phyloP scores from a whole-genome alignment of 2,329 filamentous ascomycete genomes.

The Juglanconis sp. region DNA sequence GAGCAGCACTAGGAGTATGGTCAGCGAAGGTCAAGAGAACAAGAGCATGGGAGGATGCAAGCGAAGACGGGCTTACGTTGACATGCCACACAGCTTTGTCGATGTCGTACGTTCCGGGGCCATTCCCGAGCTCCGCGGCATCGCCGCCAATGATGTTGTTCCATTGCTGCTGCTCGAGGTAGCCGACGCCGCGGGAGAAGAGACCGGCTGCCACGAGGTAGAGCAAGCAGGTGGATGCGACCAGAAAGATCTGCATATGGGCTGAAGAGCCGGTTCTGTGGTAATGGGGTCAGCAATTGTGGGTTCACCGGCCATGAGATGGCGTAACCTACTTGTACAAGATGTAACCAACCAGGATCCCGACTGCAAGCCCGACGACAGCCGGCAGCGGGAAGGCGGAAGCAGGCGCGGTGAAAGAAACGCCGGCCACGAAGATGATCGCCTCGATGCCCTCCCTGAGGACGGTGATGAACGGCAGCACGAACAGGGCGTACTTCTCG shows the following conservation, averaged over 20 bases:
- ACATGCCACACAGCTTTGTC: conserved; percentile 66
- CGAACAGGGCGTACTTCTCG: conserved; percentile 74
- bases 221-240: conserved; percentile 75
- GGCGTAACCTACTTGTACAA: conserved; percentile 64
- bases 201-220: conserved; percentile 82
- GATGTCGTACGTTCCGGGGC: conserved; percentile 67
- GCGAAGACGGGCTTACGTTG: conserved; percentile 42
- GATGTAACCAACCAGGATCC: conserved; percentile 60
- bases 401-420: conserved; percentile 66
- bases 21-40: conserved; percentile 1
- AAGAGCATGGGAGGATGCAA: conserved; percentile 6
- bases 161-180: conserved; percentile 69
- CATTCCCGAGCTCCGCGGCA: conserved; percentile 57
- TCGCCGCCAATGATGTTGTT: conserved; percentile 44
- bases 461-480: conserved; percentile 75
- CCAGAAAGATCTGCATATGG: conserved; percentile 73
- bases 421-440: conserved; percentile 75
- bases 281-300: background rate
- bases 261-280: conserved; percentile 59
- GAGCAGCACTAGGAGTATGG: conserved; percentile 52
- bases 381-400: conserved; percentile 69
- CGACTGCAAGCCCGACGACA: conserved; percentile 62
- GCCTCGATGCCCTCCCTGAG: conserved; percentile 74
- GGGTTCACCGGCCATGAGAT: background rate
- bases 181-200: conserved; percentile 75